Conservation (phyloP, 2,329 filamentous ascomycete genomes). For the Chaetomiaceae sp. region DNA sequence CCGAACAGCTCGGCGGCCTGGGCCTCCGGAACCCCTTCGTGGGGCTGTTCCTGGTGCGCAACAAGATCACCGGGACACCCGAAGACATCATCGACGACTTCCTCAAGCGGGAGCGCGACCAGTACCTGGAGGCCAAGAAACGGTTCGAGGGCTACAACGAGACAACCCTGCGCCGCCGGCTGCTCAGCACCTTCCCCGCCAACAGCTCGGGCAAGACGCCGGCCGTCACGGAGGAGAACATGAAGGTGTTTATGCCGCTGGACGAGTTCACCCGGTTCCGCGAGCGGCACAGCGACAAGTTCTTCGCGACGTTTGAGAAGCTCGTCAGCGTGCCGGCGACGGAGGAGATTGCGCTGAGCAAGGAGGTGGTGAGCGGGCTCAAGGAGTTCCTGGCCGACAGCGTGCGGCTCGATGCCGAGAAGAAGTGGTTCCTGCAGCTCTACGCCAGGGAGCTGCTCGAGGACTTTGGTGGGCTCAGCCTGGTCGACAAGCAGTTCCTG, state of each 20-base stretch:
- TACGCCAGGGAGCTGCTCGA: conserved; percentile 30
- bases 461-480: conserved; percentile 33
- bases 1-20: conserved; percentile 42
- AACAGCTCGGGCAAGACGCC: background rate
- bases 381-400: conserved; percentile 9
- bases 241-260: conserved; percentile 31
- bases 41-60: conserved; percentile 34
- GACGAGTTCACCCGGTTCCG: conserved; percentile 34
- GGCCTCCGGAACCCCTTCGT: conserved; percentile 44
- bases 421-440: conserved; percentile 34
- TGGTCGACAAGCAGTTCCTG: conserved; percentile 37
- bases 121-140: conserved; percentile 25
- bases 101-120: conserved; percentile 23
- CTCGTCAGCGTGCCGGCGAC: conserved; percentile 27
- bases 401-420: conserved; percentile 25
- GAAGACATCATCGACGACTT: conserved; percentile 25
- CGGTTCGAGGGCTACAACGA: conserved; percentile 24
- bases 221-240: conserved; percentile 14
- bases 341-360: conserved; percentile 24
- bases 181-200: conserved; percentile 17
- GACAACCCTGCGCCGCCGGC: conserved; percentile 3
- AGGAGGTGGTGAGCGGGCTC: conserved; percentile 25
- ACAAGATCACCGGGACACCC: conserved; percentile 25
- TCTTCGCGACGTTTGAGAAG: conserved; percentile 24
- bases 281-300: conserved; percentile 23